Base-by-base conservation (phyloP, 2,329 filamentous ascomycete genomes). In the Fragosphaeria purpurea region DNA sequence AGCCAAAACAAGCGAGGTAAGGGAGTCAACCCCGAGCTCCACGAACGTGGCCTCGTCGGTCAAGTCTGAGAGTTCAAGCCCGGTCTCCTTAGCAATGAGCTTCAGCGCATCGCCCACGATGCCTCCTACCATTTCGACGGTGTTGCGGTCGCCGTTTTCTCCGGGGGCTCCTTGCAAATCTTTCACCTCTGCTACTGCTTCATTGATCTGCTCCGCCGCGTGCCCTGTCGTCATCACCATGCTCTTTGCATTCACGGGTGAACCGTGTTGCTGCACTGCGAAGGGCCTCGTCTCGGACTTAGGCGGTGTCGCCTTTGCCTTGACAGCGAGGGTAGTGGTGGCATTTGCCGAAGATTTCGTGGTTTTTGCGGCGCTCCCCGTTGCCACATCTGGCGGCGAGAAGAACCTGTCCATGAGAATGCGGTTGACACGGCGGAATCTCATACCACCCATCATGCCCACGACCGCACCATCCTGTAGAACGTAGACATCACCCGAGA, bases 341-440 rank as follows among this genome's bases (percentile, higher is more conserved):
- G 68, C 63, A 32, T 68, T 64, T 54, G 65, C 55, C 31, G 22
- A 22, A 22, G 22, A 22, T 22, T 22, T 22, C 22, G 22, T 22
- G 22, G 22, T 22, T 22, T 68, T 60, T 6, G 65, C 58, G 31
- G 64, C 56, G 42, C 68, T 59, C 34, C 65, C 62, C 41, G 67
- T 64, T 30, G 67, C 63, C 44, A 76, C 77, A 33, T 73, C 70
- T 2, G 81, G 81, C 50, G 83, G 82, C 55, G 86, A 67, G 63
- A 86, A 76, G 58, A 80, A 75, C 22, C 22, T 22, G 68, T 84
- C 82, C 53, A 86, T 70, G 31, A 82, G 71, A 58, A 77, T 76
- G 59, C 83, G 80, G 38, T 82, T 81, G 49, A 85, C 82, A 57
- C 77, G 72, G 62, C 80, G 77, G 70, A 86, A 85, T 65, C 80